Evolutionary conservation across 169 alveolate genomes (phyloP).

Genomic region (Plasmodium relictum): DNA sequence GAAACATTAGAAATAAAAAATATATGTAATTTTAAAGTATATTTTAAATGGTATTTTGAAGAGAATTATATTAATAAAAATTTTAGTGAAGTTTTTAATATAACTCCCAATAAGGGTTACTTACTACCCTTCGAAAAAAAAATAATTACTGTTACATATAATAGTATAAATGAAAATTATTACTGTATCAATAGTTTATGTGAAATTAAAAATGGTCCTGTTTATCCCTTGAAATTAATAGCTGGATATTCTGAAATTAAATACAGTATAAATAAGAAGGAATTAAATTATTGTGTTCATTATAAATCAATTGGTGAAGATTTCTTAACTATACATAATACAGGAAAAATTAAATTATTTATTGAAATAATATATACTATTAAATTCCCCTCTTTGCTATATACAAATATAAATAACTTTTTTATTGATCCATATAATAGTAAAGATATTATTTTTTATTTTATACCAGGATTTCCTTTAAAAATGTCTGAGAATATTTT

Average conservation of each 20-base stretch:
- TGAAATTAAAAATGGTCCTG: conserved; percentile 60
- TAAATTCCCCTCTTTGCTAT: conserved; percentile 64
- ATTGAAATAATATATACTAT: conserved; percentile 50
- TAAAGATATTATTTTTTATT: conserved; percentile 64
- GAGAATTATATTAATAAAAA: conserved; percentile 36
- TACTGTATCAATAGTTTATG: conserved; percentile 52
- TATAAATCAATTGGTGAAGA: conserved; percentile 58
- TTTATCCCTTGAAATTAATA: conserved; percentile 41
- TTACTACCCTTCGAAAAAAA: conserved; percentile 56
- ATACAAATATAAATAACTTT: conserved; percentile 67
- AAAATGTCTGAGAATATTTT: conserved; percentile 29
- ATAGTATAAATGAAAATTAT: conserved; percentile 65
- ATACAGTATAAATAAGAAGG: conserved; percentile 40
- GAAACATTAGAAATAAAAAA: conserved; percentile 65
- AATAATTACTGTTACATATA: conserved; percentile 49
- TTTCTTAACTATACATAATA: conserved; percentile 57
- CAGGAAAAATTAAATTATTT: conserved; percentile 63
- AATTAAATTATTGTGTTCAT: conserved; percentile 35
- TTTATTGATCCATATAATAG: conserved; percentile 69
- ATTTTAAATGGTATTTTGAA: conserved; percentile 74
- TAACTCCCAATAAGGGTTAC: conserved; percentile 40
- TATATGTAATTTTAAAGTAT: conserved; percentile 60
- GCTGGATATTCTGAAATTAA: conserved; percentile 75
- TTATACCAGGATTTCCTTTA: conserved; percentile 54
- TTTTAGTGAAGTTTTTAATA: conserved; percentile 46